These are phyloP conservation scores for Aspergillus arachidicola DNA, from an alignment of 2,329 filamentous ascomycete species.

Conservation along the genomic window DNA sequence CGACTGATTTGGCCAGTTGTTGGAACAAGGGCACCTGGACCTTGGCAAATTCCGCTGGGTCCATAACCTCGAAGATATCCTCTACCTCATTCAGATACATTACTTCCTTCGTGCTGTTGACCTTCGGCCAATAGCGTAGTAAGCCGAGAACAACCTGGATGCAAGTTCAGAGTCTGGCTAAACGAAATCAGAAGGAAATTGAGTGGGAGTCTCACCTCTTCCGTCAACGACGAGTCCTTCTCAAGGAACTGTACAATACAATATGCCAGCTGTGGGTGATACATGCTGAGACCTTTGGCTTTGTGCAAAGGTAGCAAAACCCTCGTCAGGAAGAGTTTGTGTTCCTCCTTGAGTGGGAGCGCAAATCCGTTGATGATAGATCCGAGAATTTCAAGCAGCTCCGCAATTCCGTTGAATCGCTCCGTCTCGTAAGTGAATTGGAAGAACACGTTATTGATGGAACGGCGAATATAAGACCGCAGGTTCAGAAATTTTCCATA, in stretches of 20 bases:
- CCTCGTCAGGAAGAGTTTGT: constrained; percentile 95
- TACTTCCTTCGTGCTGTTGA: constrained; percentile 99
- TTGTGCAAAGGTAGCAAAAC: constrained; percentile 95
- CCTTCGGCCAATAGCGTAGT: constrained; percentile 97
- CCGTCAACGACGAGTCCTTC: constrained; percentile 93
- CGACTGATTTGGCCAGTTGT: constrained; percentile 95
- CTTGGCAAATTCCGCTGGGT: constrained; percentile 96
- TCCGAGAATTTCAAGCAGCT: constrained; percentile 92
- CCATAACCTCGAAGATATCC: constrained; percentile 99
- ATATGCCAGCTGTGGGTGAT: constrained; percentile 96
- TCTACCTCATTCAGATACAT: constrained; percentile 99
- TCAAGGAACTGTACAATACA: constrained; percentile 99
- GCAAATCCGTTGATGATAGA: constrained; percentile 99
- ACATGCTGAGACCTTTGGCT: constrained; percentile 99
- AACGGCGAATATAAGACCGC: constrained; percentile 93
- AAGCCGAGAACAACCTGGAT: constrained; percentile 84
- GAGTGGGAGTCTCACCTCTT: constrained; percentile 68
- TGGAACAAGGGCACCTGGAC: constrained; percentile 98
- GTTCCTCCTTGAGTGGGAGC: constrained; percentile 93
- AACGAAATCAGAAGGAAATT: constrained; percentile 5
- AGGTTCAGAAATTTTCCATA: constrained; percentile 99
- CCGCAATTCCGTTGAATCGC: constrained; percentile 96
- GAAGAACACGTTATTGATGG: constrained; percentile 99
- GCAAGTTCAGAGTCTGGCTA: constrained; percentile 16
- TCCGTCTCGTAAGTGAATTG: constrained; percentile 99